A percentile compares a stretch with the other conserved stretches of the same genome.
phyloP scores from a whole-genome alignment of 441 rosid genomes.

The Adansonia gregorii region DNA sequence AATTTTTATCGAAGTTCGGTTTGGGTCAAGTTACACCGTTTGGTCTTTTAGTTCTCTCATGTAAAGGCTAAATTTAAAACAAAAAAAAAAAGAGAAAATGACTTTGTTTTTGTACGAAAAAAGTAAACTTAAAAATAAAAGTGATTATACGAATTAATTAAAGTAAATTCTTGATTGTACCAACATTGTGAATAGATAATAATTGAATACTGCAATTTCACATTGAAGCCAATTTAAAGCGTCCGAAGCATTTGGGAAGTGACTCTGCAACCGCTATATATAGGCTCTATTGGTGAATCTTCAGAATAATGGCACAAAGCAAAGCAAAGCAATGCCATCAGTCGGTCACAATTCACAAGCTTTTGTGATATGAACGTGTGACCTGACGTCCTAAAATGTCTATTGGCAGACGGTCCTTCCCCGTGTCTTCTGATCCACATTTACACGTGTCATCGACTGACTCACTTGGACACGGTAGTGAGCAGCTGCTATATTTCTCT shows the following conservation, averaged over 20 bases:
- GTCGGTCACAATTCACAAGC: not conserved
- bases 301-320: not conserved
- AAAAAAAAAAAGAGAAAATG: not conserved
- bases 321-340: not conserved
- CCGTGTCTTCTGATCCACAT: not conserved
- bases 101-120: not conserved
- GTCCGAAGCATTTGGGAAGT: not conserved
- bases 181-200: too few species aligned
- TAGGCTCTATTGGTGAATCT: not conserved
- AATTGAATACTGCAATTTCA: not conserved
- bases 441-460: too few species aligned
- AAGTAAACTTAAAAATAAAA: too few species aligned
- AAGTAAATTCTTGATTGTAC: too few species aligned
- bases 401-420: conserved; percentile 19
- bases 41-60: too few species aligned
- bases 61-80: too few species aligned
- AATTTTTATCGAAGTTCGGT: not conserved
- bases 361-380: conserved; percentile 9
- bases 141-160: too few species aligned
- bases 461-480: too few species aligned
- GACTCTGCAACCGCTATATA: conserved; percentile 20
- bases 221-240: not conserved
- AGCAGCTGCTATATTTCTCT: too few species aligned
- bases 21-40: too few species aligned
- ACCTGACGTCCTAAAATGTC: conserved; percentile 10